Evolutionary conservation across 1,139 yeast genomes (phyloP).

Genomic region (Kluyveromyces sp.): DNA sequence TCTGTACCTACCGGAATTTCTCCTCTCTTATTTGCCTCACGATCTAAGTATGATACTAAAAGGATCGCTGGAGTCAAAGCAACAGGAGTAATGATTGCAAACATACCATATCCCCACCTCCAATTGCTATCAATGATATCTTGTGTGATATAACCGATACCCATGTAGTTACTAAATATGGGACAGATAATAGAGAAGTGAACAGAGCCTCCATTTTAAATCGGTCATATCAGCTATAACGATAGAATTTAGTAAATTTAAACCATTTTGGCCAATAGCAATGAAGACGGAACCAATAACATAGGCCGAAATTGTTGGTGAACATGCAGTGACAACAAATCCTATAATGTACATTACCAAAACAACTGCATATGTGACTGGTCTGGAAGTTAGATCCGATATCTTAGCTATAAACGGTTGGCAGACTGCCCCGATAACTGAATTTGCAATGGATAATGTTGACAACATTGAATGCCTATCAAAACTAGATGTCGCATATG

Average conservation of each 20-base stretch:
- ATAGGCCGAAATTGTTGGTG: slow-evolving; percentile 49
- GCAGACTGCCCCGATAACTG: slow-evolving; percentile 65
- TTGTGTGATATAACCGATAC: slow-evolving; percentile 48
- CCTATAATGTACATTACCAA: slow-evolving; percentile 56
- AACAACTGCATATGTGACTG: slow-evolving; percentile 46
- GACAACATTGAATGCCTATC: slow-evolving; percentile 49
- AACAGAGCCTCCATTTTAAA: slow-evolving; percentile 59
- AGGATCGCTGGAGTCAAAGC: slow-evolving; percentile 43
- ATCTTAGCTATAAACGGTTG: slow-evolving; percentile 60
- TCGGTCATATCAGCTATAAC: slow-evolving; percentile 56
- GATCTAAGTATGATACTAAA: slow-evolving; percentile 29
- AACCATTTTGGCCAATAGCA: slow-evolving; percentile 61
- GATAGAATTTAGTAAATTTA: slow-evolving; percentile 46
- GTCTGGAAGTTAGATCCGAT: slow-evolving; percentile 60
- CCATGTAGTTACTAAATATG: slow-evolving; percentile 69
- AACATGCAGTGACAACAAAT: slow-evolving; percentile 57
- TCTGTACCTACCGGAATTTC: slow-evolving; percentile 9
- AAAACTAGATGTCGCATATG: slow-evolving; percentile 50
- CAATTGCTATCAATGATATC: slow-evolving; percentile 35
- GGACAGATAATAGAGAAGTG: slow-evolving; percentile 56
- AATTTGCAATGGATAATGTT: slow-evolving; percentile 52
- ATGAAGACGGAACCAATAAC: slow-evolving; percentile 67
- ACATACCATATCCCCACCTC: slow-evolving; percentile 68
- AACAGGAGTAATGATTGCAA: slow-evolving; percentile 64
- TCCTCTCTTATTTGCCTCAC: slow-evolving; percentile 22